These are phyloP conservation scores for Eleusine coracana DNA, from an alignment of 176 grass and related monocot species.

Conservation along the genomic window DNA sequence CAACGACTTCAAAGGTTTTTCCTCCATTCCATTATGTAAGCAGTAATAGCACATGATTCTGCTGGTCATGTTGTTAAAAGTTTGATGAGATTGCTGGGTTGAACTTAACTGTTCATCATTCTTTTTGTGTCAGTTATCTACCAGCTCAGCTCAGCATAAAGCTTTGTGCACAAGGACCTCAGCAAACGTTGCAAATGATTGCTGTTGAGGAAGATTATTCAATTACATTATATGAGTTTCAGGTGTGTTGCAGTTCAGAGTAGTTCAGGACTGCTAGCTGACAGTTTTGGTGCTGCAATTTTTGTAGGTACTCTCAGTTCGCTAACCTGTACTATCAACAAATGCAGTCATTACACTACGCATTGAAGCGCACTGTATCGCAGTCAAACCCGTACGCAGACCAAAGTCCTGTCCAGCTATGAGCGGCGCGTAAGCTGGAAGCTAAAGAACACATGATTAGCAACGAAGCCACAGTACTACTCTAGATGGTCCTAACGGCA, in stretches of 20 bases:
- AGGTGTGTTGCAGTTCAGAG: background rate
- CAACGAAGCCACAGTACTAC: background rate
- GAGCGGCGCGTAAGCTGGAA: background rate
- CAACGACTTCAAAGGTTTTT: no score
- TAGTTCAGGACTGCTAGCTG: background rate
- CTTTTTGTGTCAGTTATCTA: background rate
- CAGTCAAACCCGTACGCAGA: background rate
- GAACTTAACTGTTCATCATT: background rate
- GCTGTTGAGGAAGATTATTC: background rate
- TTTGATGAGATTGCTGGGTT: background rate
- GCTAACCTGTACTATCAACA: no score
- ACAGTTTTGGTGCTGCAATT: background rate
- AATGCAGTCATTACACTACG: background rate
- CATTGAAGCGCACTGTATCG: background rate
- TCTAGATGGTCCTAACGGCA: constrained; percentile 14
- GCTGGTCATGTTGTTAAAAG: background rate
- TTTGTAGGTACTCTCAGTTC: background rate
- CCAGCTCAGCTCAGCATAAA: background rate
- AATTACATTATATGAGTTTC: background rate
- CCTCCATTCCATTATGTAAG: no score
- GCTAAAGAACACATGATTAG: background rate
- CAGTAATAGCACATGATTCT: no score
- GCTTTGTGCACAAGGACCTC: background rate
- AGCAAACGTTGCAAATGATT: background rate
- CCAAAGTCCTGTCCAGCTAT: background rate